phyloP scores from a whole-genome alignment of 768 basidiomycete genomes.

The Sporobolomyces pararoseus region DNA sequence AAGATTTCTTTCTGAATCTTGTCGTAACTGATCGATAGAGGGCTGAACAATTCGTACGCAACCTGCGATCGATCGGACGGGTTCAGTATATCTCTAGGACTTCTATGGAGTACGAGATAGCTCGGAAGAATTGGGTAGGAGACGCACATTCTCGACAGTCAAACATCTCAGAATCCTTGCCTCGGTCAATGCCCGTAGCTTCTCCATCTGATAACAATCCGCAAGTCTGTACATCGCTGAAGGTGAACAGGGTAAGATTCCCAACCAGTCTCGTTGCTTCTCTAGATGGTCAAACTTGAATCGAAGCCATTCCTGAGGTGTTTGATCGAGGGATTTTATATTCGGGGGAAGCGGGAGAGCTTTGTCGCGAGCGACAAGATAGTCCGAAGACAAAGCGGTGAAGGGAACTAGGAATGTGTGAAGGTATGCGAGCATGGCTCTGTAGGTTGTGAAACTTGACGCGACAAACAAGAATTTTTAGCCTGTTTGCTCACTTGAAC shows the following conservation, averaged over 20 bases:
- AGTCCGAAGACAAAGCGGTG: neutral
- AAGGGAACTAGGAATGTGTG: neutral
- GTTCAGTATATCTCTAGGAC: too few species aligned
- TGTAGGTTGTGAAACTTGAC: neutral
- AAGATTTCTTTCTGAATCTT: neutral
- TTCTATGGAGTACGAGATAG: too few species aligned
- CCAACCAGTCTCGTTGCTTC: neutral
- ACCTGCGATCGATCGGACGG: neutral
- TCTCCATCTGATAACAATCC: neutral
- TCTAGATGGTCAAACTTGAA: neutral
- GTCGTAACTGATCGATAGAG: neutral
- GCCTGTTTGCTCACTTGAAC: too few species aligned
- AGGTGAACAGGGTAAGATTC: neutral
- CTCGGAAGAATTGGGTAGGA: neutral
- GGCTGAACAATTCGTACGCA: conserved; percentile 14
- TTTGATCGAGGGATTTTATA: too few species aligned
- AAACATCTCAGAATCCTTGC: neutral
- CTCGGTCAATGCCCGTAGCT: neutral
- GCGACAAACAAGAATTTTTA: neutral
- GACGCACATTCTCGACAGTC: conserved; percentile 14
- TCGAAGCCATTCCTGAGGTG: neutral
- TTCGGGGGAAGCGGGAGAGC: too few species aligned
- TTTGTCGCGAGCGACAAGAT: neutral
- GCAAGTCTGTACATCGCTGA: conserved; percentile 16
- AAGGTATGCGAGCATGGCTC: conserved; percentile 1